A percentile compares a stretch with the other conserved stretches of the same genome.
phyloP scores from a whole-genome alignment of 164 flowering plant species.

The Aristolochia californica region DNA sequence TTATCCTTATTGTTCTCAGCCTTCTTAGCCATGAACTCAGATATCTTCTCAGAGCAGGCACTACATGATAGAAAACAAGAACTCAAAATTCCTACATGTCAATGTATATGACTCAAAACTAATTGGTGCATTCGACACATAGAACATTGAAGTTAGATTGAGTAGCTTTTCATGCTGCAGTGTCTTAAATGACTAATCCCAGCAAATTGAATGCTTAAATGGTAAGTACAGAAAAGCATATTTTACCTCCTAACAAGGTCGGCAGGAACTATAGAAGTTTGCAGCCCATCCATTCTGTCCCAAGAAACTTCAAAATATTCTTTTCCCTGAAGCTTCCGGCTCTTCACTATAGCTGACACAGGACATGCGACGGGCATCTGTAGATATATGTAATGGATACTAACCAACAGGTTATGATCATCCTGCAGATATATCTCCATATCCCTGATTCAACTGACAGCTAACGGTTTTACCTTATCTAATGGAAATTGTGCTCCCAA shows the following conservation, averaged over 20 bases:
- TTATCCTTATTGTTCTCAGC: conserved; percentile 38
- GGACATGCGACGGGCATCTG: conserved; percentile 83
- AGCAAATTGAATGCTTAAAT: not conserved
- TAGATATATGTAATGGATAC: not conserved
- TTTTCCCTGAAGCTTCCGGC: conserved; percentile 52
- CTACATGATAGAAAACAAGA: conserved; percentile 21
- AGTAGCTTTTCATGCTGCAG: no score
- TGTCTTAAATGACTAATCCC: no score
- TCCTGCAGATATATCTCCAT: not conserved
- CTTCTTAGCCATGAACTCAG: conserved; percentile 49
- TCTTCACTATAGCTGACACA: conserved; percentile 53
- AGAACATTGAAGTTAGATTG: no score
- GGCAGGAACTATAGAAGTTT: conserved; percentile 62
- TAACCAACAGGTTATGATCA: not conserved
- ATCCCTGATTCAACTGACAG: not conserved
- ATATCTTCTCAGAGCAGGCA: conserved; percentile 87
- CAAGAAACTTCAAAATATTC: conserved; percentile 83
- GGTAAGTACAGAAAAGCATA: not conserved
- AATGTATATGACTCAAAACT: no score
- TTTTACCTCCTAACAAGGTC: conserved; percentile 64
- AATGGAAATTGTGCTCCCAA: conserved; percentile 46
- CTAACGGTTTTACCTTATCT: conserved; percentile 28
- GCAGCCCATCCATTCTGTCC: conserved; percentile 49
- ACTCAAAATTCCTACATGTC: not conserved
- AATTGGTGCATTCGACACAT: no score